Conservation (phyloP, 2,329 filamentous ascomycete genomes). For the Neofusicoccum kwambonambiense region DNA sequence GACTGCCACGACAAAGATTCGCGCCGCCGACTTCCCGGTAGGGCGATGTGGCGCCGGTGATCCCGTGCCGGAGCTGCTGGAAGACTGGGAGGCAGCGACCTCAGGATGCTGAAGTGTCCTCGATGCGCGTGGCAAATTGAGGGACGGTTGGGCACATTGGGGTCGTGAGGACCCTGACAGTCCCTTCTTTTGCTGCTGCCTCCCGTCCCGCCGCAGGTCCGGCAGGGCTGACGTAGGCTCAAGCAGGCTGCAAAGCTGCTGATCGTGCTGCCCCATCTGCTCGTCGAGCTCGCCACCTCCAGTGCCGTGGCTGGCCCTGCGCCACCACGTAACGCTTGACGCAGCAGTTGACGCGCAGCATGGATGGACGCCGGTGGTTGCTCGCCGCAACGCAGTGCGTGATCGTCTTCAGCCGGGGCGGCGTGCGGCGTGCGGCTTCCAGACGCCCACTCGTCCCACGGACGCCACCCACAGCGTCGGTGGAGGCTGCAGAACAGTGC, state of each 20-base stretch:
- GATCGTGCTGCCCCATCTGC: slow-evolving; percentile 4
- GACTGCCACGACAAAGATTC: slow-evolving; percentile 4
- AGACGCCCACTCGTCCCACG: neutral
- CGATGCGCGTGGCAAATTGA: neutral
- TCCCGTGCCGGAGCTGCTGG: neutral
- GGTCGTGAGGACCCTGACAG: neutral
- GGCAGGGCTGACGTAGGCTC: neutral
- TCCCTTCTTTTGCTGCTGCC: neutral
- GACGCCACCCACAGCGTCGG: neutral
- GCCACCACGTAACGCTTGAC: neutral
- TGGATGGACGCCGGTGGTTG: neutral
- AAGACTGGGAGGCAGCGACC: neutral
- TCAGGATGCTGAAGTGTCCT: neutral
- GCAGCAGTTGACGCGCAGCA: neutral
- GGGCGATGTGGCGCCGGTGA: neutral
- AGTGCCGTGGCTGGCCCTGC: neutral
- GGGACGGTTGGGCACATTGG: neutral
- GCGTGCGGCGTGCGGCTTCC: neutral
- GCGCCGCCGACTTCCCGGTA: neutral
- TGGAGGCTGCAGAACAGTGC: neutral
- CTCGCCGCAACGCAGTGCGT: neutral
- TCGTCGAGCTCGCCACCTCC: neutral
- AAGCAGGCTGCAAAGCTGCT: neutral
- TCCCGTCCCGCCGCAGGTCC: neutral
- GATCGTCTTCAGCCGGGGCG: neutral